Percentiles rank a stretch among this genome's conserved stretches.
Evolutionary conservation across 2,329 filamentous ascomycete species (phyloP).

Genomic region (Trichoderma afroharzianum): DNA sequence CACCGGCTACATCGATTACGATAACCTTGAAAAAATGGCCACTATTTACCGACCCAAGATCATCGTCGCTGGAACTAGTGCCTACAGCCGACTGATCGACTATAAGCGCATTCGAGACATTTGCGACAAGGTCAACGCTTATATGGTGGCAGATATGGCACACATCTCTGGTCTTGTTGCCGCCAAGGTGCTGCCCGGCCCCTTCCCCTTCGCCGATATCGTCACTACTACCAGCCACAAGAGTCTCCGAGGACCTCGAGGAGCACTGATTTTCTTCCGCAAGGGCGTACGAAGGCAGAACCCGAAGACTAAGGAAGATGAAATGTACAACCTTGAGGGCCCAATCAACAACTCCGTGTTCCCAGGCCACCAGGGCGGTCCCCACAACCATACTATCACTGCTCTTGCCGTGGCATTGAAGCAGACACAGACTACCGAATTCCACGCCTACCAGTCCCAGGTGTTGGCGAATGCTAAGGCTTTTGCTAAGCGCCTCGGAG

Average conservation of each 20-base stretch:
- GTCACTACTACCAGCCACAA: constrained; percentile 99
- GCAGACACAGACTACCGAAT: constrained; percentile 85
- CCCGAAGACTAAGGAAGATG: constrained; percentile 79
- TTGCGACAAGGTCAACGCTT: constrained; percentile 85
- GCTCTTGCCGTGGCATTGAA: constrained; percentile 91
- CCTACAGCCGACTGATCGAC: constrained; percentile 94
- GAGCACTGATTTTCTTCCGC: constrained; percentile 98
- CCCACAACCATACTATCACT: constrained; percentile 98
- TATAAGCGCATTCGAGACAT: constrained; percentile 90
- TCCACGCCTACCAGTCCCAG: constrained; percentile 86
- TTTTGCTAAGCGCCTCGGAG: constrained; percentile 65
- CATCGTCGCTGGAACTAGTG: constrained; percentile 89
- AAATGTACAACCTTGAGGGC: constrained; percentile 83
- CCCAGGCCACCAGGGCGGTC: constrained; percentile 95
- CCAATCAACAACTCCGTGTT: constrained; percentile 97
- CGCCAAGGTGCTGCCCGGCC: constrained; percentile 84
- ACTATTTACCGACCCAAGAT: constrained; percentile 91
- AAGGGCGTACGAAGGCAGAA: constrained; percentile 83
- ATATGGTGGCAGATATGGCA: constrained; percentile 93
- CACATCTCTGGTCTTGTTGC: constrained; percentile 95
- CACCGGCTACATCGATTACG: constrained; percentile 94
- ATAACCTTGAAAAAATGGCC: constrained; percentile 82
- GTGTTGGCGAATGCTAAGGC: constrained; percentile 90
- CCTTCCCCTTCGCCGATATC: constrained; percentile 86
- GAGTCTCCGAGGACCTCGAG: constrained; percentile 88